phyloP scores from a whole-genome alignment of 306 rosid species.

The Quercus alba region DNA sequence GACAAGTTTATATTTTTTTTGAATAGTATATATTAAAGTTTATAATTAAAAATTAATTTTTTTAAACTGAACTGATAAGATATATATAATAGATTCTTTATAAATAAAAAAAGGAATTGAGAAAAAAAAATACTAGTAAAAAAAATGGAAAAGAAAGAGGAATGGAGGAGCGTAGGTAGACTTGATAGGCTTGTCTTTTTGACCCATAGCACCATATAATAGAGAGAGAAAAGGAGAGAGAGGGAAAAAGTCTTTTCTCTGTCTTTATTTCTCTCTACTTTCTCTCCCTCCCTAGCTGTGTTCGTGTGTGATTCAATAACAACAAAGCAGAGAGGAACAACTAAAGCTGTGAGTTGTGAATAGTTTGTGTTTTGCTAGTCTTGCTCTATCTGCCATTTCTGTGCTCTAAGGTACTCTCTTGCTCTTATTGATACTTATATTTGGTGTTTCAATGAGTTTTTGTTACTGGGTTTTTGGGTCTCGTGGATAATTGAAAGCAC shows the following conservation, averaged over 20 bases:
- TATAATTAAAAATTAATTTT: too few relatives aligned
- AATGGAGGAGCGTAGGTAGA: not conserved
- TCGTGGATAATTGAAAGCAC: not conserved
- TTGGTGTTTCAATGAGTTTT: not conserved
- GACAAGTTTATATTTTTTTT: too few relatives aligned
- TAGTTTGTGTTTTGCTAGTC: not conserved
- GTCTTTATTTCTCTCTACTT: not conserved
- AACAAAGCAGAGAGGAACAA: not conserved
- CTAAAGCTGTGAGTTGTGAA: not conserved
- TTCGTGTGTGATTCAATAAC: conserved; percentile 22
- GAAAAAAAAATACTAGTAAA: too few relatives aligned
- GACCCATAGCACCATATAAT: not conserved
- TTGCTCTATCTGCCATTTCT: not conserved
- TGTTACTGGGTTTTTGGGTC: not conserved
- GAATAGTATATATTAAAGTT: too few relatives aligned
- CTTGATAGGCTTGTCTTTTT: not conserved
- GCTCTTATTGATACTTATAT: not conserved
- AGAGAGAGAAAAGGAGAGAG: not conserved
- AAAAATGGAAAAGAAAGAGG: not conserved
- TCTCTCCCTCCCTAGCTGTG: conserved; percentile 6
- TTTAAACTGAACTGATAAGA: too few relatives aligned
- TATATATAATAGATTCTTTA: too few relatives aligned
- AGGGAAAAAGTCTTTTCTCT: conserved; percentile 37
- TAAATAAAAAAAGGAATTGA: too few relatives aligned
- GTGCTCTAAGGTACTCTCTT: not conserved